Evolutionary conservation across 2,329 filamentous ascomycete species (phyloP).

Genomic region (Sordariomycetes sp.): DNA sequence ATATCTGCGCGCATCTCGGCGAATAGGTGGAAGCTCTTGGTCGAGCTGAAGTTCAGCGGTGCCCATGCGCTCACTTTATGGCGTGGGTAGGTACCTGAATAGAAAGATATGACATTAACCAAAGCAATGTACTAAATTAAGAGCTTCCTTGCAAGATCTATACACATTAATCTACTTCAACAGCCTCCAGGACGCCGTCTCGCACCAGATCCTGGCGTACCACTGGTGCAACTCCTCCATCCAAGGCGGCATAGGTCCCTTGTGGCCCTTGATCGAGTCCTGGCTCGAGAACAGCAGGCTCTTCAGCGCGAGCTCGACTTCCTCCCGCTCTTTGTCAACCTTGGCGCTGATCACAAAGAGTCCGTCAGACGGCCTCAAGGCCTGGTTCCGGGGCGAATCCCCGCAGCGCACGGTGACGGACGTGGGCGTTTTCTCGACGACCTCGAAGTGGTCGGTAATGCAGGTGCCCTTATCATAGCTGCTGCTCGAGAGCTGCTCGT

Average conservation of each 20-base stretch:
- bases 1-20: not conserved
- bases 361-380: constrained; percentile 49
- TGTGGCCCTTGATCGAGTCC: constrained; percentile 20
- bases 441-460: constrained; percentile 64
- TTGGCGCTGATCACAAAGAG: constrained; percentile 54
- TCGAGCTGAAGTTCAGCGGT: not conserved
- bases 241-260: constrained; percentile 17
- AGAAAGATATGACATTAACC: not conserved
- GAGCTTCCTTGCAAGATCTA: not conserved
- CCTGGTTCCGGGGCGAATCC: constrained; percentile 48
- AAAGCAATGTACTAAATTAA: not conserved
- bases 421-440: constrained; percentile 50
- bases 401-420: constrained; percentile 56
- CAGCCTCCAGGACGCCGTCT: constrained; percentile 25
- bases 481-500: constrained; percentile 39
- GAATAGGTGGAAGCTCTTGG: not conserved
- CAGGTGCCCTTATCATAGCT: constrained; percentile 51
- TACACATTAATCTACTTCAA: constrained; percentile 13
- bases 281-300: constrained; percentile 46
- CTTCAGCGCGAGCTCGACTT: constrained; percentile 56
- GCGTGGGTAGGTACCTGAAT: not conserved
- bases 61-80: not conserved
- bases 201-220: constrained; percentile 20
- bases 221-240: constrained; percentile 23
- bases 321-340: constrained; percentile 45